phyloP scores from a whole-genome alignment of 176 grass and related monocot genomes.

The Zoysia pacifica region DNA sequence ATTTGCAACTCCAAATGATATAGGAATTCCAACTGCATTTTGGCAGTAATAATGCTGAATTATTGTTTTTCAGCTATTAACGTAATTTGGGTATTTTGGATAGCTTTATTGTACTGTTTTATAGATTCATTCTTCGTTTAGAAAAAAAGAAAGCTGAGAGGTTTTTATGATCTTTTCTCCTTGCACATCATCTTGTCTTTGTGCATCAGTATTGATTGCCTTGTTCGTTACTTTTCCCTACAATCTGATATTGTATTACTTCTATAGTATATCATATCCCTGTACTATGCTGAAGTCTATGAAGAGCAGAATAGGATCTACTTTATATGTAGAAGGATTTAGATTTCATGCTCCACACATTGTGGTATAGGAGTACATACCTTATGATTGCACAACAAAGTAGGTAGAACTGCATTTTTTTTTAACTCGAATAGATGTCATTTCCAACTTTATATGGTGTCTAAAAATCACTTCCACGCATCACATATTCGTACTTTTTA shows the following conservation, averaged over 20 bases:
- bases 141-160: neutral
- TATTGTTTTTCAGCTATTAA: neutral
- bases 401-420: neutral
- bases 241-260: neutral
- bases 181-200: neutral
- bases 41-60: neutral
- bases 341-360: conserved; percentile 3
- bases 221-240: neutral
- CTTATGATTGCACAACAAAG: neutral
- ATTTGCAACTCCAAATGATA: neutral
- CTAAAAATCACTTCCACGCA: neutral
- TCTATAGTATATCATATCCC: neutral
- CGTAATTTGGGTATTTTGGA: neutral
- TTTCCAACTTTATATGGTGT: neutral
- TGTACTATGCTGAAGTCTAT: conserved; percentile 10
- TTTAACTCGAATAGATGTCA: neutral
- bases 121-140: neutral
- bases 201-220: neutral
- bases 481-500: neutral
- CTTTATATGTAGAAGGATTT: neutral
- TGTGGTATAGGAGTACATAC: neutral
- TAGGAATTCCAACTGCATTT: neutral
- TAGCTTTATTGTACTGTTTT: neutral
- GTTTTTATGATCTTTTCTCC: neutral
- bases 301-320: neutral